A percentile compares a stretch with the other conserved stretches of the same genome.
phyloP scores from a whole-genome alignment of 495 filamentous ascomycete species.

The Zalerion maritima region DNA sequence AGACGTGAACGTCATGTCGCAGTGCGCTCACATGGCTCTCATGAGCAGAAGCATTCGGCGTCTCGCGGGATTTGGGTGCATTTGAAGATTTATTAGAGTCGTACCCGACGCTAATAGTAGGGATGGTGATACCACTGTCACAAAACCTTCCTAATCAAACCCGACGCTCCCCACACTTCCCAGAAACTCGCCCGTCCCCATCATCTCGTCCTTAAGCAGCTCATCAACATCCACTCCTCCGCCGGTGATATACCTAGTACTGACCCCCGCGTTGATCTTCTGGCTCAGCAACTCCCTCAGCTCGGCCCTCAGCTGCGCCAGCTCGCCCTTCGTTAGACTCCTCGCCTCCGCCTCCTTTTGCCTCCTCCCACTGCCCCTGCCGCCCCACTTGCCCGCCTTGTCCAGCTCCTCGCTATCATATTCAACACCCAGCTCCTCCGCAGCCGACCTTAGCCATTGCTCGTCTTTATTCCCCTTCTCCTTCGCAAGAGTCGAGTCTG shows the following conservation, averaged over 20 bases:
- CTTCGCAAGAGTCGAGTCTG: constrained; percentile 70
- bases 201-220: constrained; percentile 47
- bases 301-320: constrained; percentile 46
- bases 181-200: constrained; percentile 50
- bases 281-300: constrained; percentile 52
- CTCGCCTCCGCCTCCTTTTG: constrained; percentile 58
- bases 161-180: constrained; percentile 40
- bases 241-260: constrained; percentile 72
- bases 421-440: constrained; percentile 87
- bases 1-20: too few relatives aligned
- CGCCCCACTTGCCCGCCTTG: constrained; percentile 40
- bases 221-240: constrained; percentile 72
- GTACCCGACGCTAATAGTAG: too few relatives aligned
- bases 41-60: too few relatives aligned
- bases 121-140: too few relatives aligned
- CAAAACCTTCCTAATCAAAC: too few relatives aligned
- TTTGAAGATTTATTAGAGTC: too few relatives aligned
- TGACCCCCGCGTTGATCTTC: constrained; percentile 81
- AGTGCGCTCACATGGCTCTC: too few relatives aligned
- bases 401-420: constrained; percentile 81
- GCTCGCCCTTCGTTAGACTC: constrained; percentile 51
- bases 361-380: constrained; percentile 53
- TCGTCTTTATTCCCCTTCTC: constrained; percentile 73
- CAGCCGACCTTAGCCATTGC: constrained; percentile 68
- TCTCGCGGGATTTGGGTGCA: too few relatives aligned